Conservation (phyloP, 2,329 filamentous ascomycete species). For the Colletotrichum sp. region DNA sequence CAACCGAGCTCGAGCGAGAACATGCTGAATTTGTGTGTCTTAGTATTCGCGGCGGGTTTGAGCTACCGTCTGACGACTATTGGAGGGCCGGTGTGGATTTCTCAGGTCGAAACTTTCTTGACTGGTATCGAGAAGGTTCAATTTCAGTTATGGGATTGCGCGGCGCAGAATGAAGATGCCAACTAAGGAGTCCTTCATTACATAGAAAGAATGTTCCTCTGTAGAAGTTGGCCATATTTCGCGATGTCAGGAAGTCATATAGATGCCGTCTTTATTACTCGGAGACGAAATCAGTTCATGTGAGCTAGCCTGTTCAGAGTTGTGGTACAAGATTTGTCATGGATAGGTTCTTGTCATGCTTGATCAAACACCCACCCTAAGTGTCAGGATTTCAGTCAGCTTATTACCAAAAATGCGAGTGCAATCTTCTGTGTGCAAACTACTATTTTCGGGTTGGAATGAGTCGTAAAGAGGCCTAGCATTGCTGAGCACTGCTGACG, state of each 20-base stretch:
- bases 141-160: neutral
- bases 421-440: neutral
- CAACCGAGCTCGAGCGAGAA: too few relatives aligned
- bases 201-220: neutral
- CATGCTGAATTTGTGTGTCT: neutral
- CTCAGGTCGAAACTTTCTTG: neutral
- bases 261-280: neutral
- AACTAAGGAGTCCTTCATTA: neutral
- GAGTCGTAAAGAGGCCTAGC: neutral
- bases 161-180: neutral
- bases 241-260: neutral
- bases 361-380: neutral
- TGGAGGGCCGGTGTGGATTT: neutral
- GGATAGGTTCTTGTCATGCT: neutral
- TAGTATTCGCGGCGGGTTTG: neutral
- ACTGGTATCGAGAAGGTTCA: neutral
- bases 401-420: neutral
- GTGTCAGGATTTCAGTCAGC: neutral
- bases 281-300: neutral
- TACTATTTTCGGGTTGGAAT: neutral
- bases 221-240: neutral
- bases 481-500: neutral
- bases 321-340: neutral
- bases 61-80: neutral
- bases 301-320: neutral